These are phyloP conservation scores for Saxophila tyrrhenica DNA, from an alignment of 495 filamentous ascomycete genomes.

Conservation along the genomic window DNA sequence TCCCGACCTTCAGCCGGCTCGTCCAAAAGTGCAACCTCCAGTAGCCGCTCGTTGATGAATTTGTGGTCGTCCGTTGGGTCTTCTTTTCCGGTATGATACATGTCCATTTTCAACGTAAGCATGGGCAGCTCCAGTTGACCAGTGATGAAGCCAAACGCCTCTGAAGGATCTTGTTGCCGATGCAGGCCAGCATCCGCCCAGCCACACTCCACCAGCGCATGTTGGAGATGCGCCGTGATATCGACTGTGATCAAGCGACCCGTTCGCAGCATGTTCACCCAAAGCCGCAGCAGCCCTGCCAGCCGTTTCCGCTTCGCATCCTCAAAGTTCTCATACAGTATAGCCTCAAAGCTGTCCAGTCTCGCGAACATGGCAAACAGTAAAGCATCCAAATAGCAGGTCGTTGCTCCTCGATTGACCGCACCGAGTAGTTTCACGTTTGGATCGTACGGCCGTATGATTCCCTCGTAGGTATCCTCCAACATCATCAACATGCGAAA, in stretches of 20 bases:
- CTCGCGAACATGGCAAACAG: slow-evolving; percentile 95
- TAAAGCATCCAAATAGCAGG: slow-evolving; percentile 85
- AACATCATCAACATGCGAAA: slow-evolving; percentile 63
- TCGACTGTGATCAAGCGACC: slow-evolving; percentile 78
- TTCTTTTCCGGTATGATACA: slow-evolving; percentile 82
- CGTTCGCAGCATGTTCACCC: slow-evolving; percentile 82
- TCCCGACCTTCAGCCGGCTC: slow-evolving; percentile 47
- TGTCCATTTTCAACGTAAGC: slow-evolving; percentile 84
- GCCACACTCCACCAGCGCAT: slow-evolving; percentile 73
- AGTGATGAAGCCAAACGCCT: slow-evolving; percentile 91
- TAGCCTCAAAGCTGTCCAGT: slow-evolving; percentile 80
- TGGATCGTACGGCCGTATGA: slow-evolving; percentile 61
- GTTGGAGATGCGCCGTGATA: slow-evolving; percentile 72
- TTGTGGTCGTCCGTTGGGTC: slow-evolving; percentile 80
- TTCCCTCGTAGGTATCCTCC: slow-evolving; percentile 68
- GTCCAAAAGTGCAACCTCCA: slow-evolving; percentile 76
- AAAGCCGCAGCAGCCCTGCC: slow-evolving; percentile 63
- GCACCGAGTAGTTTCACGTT: slow-evolving; percentile 67
- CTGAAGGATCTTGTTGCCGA: slow-evolving; percentile 84
- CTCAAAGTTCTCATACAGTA: slow-evolving; percentile 62
- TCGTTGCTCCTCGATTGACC: slow-evolving; percentile 72
- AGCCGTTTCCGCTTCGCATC: slow-evolving; percentile 61
- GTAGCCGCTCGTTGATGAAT: slow-evolving; percentile 76
- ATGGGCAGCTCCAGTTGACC: slow-evolving; percentile 78
- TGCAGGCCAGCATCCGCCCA: slow-evolving; percentile 72